A percentile compares a stretch with the other conserved stretches of the same genome.
Conservation (phyloP, 2,329 filamentous ascomycete species). For the Hypoxylon sp. region DNA sequence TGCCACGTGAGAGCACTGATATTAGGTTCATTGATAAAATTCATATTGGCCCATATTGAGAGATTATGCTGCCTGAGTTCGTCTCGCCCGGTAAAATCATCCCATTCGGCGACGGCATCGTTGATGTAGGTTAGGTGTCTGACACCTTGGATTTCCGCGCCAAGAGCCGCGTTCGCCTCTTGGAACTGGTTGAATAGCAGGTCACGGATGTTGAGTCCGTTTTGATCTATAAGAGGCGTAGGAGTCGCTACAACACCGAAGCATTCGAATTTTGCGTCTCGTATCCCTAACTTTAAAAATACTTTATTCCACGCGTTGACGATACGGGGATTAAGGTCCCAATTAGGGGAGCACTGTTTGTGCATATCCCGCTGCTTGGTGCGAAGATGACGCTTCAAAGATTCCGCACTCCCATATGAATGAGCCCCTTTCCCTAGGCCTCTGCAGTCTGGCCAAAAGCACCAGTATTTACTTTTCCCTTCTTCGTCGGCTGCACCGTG, state of each 20-base stretch:
- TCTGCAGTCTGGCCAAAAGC: slow-evolving; percentile 19
- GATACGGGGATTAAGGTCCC: neutral
- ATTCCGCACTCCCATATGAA: neutral
- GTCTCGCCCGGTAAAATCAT: neutral
- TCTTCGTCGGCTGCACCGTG: no score
- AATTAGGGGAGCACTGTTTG: no score
- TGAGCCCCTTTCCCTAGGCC: neutral
- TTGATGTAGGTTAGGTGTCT: neutral
- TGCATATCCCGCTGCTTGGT: slow-evolving; percentile 6
- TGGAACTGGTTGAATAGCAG: neutral
- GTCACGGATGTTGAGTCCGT: neutral
- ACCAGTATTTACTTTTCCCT: neutral
- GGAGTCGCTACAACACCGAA: neutral
- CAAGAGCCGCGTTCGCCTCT: neutral
- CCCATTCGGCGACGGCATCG: neutral
- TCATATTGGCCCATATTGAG: neutral
- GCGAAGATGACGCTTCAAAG: slow-evolving; percentile 17
- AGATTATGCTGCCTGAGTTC: neutral
- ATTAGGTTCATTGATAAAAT: neutral
- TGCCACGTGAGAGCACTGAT: neutral
- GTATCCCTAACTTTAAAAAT: neutral
- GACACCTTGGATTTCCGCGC: neutral
- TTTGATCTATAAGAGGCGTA: neutral
- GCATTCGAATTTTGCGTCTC: neutral
- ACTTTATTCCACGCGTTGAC: neutral